Evolutionary conservation across 1,284 basidiomycete species (phyloP), one percentile per base, ranked within the genome.

Genomic region (Phylloporus gajari): DNA sequence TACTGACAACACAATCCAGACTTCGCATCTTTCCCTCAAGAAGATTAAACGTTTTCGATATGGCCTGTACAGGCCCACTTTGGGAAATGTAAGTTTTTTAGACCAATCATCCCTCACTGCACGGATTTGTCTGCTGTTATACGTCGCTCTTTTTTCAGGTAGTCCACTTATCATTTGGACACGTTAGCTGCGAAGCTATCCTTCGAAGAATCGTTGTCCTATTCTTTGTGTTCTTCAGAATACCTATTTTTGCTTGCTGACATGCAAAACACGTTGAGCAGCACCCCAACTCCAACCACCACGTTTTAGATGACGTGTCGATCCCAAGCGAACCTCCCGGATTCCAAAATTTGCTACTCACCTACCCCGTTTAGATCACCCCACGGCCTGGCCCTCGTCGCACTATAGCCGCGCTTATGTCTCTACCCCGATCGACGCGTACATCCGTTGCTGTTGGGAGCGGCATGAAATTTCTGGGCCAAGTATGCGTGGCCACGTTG

Each of bases 281-380:
- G 32, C 59, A 60, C 32, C 5, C 17, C 7, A 32, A 32, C 56
- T 12, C 21, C 35, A 17, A 60, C 32, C 59, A 5, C 59, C 35
- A 35, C 59, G 59, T 25, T 38, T 30, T 60, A 11, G 32, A 60
- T 60, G 59, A 60, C 32, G 59, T 30, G 84, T 94, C 11, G 91
- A 91, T 42, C 48, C 25, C 12, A 46, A 21, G 46, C 46, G 46
- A 46, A 11, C 25, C 48, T n/a, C 48, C 48, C n/a, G 13, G 11
- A 30, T 30, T 30, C n/a, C 27, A 30, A 46, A 30, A 30, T 93
- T 88, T 74, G 87, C 88, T 15, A 88, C 89, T 1, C 79, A 82
- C 6, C 81, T 85, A 6, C 81, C 85, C 8, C 83, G 86, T 74
- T 42, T 80, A 3, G 80, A 72, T 78, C 76, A 53, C 68, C 72